Percentiles rank a stretch among this genome's conserved stretches.
phyloP scores from a whole-genome alignment of 495 filamentous ascomycete species.

The Staphylotrichum longicolle region DNA sequence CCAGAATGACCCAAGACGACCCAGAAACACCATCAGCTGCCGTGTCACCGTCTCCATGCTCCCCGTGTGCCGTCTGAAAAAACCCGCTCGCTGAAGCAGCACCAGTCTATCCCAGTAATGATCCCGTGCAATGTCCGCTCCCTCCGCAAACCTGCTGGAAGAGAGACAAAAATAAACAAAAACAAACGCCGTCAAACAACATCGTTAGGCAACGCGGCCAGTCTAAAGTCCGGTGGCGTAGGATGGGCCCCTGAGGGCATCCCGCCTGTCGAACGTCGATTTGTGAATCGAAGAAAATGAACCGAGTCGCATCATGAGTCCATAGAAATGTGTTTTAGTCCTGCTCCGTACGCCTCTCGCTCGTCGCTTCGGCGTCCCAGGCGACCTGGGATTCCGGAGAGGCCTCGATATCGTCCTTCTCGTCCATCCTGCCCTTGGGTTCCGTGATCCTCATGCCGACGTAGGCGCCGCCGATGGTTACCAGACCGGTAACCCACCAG shows the following conservation, averaged over 20 bases:
- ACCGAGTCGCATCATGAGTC: background rate
- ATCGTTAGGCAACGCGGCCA: slow-evolving; percentile 3
- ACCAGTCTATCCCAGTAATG: slow-evolving; percentile 14
- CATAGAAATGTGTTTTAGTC: background rate
- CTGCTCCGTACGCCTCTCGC: background rate
- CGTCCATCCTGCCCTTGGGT: slow-evolving; percentile 40
- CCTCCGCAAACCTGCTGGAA: background rate
- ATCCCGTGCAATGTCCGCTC: slow-evolving; percentile 10
- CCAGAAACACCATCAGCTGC: background rate
- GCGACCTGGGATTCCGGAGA: background rate
- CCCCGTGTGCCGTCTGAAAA: slow-evolving; percentile 1
- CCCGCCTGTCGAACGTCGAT: background rate
- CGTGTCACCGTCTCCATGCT: background rate
- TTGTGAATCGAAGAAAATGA: background rate
- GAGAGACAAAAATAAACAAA: too few relatives aligned
- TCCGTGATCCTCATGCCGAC: slow-evolving; percentile 52
- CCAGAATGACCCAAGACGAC: background rate
- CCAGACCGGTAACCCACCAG: slow-evolving; percentile 84
- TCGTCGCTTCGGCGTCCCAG: slow-evolving; percentile 9
- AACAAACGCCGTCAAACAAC: background rate
- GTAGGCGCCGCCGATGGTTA: slow-evolving; percentile 69
- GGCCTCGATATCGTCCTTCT: slow-evolving; percentile 28
- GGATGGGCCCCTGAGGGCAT: background rate
- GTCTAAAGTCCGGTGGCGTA: slow-evolving; percentile 4
- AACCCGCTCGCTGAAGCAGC: slow-evolving; percentile 8